Conservation (phyloP, 73 alveolate species). For the Paramecium primaurelia region DNA sequence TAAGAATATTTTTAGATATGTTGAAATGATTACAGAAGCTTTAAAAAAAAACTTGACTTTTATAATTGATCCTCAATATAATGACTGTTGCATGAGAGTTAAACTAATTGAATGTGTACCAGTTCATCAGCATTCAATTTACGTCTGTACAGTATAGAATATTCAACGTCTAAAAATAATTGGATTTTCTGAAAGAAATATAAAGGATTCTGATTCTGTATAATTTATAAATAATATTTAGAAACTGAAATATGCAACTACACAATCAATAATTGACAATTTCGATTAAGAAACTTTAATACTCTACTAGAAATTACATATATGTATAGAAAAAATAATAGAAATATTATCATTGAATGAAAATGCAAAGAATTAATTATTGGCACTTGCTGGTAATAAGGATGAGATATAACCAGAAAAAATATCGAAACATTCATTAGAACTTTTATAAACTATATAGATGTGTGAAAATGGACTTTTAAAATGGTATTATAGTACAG, state of each 20-base stretch:
- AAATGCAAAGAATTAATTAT: not conserved
- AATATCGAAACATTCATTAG: not conserved
- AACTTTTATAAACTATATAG: not conserved
- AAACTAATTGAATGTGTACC: constrained; percentile 14
- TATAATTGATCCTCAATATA: constrained; percentile 7
- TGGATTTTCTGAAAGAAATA: not conserved
- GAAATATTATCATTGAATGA: not conserved
- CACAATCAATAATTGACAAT: not conserved
- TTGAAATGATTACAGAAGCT: not conserved
- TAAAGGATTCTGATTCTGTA: not conserved
- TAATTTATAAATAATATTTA: not conserved
- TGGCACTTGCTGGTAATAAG: not conserved
- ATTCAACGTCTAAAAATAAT: not conserved
- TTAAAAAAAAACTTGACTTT: not conserved
- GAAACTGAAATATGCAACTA: not conserved
- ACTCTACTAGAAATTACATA: not conserved
- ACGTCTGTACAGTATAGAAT: constrained; percentile 6
- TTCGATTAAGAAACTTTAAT: not conserved
- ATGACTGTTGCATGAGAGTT: not conserved
- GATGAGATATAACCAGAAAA: not conserved
- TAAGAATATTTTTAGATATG: not conserved
- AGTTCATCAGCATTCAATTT: not conserved
- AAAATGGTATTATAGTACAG: not conserved
- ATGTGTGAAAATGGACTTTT: constrained; percentile 6
- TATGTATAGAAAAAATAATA: not conserved